Conservation (phyloP, 805 yeast genomes). For the Yamadazyma endophytica region DNA sequence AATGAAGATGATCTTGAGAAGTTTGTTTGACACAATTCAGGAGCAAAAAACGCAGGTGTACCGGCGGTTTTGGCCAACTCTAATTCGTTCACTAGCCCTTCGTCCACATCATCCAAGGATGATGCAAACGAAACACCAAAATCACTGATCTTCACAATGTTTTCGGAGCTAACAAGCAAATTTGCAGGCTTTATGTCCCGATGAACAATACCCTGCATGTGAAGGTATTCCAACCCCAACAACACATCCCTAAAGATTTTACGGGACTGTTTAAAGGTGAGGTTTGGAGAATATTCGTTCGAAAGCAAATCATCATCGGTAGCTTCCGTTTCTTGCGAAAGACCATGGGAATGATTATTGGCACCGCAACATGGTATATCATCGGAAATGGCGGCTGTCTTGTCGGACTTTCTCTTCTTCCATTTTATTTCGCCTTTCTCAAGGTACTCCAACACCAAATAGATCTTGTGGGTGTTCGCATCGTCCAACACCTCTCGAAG, state of each 20-base stretch:
- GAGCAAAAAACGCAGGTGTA: slow-evolving; percentile 95
- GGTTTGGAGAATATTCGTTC: slow-evolving; percentile 47
- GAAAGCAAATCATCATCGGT: slow-evolving; percentile 18
- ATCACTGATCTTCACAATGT: slow-evolving; percentile 87
- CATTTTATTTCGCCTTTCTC: slow-evolving; percentile 89
- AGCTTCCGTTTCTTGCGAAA: slow-evolving; percentile 2
- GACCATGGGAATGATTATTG: slow-evolving; percentile 1
- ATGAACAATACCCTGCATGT: slow-evolving; percentile 86
- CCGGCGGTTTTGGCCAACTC: slow-evolving; percentile 96
- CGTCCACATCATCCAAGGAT: slow-evolving; percentile 40
- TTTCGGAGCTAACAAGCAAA: slow-evolving; percentile 63
- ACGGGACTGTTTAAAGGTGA: slow-evolving; percentile 64
- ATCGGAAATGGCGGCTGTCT: slow-evolving; percentile 18
- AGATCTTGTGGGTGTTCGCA: slow-evolving; percentile 74
- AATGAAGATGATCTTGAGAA: slow-evolving; percentile 18
- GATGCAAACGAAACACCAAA: slow-evolving; percentile 89
- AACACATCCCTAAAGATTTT: slow-evolving; percentile 78
- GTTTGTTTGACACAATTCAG: slow-evolving; percentile 77
- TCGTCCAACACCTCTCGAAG: slow-evolving; percentile 77
- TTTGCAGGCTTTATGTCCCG: slow-evolving; percentile 97
- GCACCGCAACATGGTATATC: slow-evolving; percentile 38
- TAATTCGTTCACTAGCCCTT: slow-evolving; percentile 48
- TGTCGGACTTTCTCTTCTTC: slow-evolving; percentile 33
- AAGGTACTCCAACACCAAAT: slow-evolving; percentile 83
- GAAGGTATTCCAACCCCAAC: slow-evolving; percentile 85